These are phyloP conservation scores for Saturnispora ahearnii DNA, from an alignment of 805 yeast genomes.

Conservation along the genomic window DNA sequence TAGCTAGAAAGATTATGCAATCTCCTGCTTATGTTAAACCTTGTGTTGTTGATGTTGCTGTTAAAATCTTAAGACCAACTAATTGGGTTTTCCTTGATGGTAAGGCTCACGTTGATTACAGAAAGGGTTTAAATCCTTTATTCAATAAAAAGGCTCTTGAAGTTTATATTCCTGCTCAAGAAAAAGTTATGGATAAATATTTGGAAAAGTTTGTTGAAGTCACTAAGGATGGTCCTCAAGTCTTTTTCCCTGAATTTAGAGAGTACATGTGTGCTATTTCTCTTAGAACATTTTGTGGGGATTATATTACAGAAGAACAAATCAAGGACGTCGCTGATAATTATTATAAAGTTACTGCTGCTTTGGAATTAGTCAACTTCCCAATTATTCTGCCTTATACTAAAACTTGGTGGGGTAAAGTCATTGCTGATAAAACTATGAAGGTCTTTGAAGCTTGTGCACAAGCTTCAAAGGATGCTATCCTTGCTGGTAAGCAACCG, in stretches of 20 bases:
- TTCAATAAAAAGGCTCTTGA: constrained; percentile 80
- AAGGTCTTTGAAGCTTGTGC: constrained; percentile 85
- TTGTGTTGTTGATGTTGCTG: constrained; percentile 96
- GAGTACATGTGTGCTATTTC: constrained; percentile 94
- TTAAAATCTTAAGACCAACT: constrained; percentile 85
- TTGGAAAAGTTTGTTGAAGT: constrained; percentile 52
- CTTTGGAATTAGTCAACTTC: constrained; percentile 93
- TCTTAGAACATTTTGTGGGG: constrained; percentile 90
- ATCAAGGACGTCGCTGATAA: constrained; percentile 84
- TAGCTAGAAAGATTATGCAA: constrained; percentile 77
- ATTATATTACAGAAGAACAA: constrained; percentile 87
- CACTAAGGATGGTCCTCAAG: constrained; percentile 52
- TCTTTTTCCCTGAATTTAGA: constrained; percentile 89
- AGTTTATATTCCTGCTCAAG: constrained; percentile 77
- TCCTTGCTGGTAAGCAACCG: constrained; percentile 69
- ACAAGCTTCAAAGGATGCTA: constrained; percentile 71
- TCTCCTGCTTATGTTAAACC: constrained; percentile 89
- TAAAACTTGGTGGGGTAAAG: constrained; percentile 96
- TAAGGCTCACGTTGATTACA: constrained; percentile 87
- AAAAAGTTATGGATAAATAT: constrained; percentile 75
- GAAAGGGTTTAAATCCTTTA: constrained; percentile 81
- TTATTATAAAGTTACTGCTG: constrained; percentile 87
- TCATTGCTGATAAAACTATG: constrained; percentile 91
- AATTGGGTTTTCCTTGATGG: constrained; percentile 99
- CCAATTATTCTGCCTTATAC: constrained; percentile 94